Percentiles rank a stretch among this genome's conserved stretches.
Conservation (phyloP, 176 grass and related monocot genomes). For the Juncus effusus region DNA sequence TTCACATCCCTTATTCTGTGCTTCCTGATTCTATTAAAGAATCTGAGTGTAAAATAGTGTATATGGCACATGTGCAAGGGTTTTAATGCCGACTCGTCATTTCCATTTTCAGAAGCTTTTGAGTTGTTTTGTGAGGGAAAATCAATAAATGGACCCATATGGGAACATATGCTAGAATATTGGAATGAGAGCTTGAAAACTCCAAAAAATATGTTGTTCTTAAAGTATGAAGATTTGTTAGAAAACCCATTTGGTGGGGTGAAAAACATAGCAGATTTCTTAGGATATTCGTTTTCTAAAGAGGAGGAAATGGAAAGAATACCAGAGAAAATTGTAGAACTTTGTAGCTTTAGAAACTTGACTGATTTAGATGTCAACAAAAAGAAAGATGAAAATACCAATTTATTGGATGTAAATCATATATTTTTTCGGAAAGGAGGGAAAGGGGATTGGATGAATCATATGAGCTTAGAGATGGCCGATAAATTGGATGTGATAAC, state of each 20-base stretch:
- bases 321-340: neutral
- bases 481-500: conserved; percentile 8
- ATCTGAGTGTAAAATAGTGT: conserved; percentile 8
- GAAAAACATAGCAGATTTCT: neutral
- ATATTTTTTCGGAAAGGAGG: conserved; percentile 7
- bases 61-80: conserved; percentile 20
- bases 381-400: neutral
- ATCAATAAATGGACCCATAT: conserved; percentile 12
- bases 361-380: conserved; percentile 10
- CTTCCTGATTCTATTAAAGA: conserved; percentile 9
- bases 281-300: neutral
- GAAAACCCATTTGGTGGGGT: neutral
- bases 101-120: conserved; percentile 6
- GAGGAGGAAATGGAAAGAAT: conserved; percentile 15
- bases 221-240: conserved; percentile 29
- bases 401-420: conserved; percentile 1
- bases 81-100: neutral
- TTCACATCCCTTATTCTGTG: conserved; percentile 22
- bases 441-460: conserved; percentile 14
- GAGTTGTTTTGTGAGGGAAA: conserved; percentile 2
- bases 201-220: conserved; percentile 19
- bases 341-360: neutral
- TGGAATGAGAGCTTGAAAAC: conserved; percentile 17
- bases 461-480: conserved; percentile 2
- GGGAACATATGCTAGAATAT: conserved; percentile 15